Percentiles rank a stretch among this genome's conserved stretches.
phyloP scores from a whole-genome alignment of 768 basidiomycete species.

The Trametes sanguinea region DNA sequence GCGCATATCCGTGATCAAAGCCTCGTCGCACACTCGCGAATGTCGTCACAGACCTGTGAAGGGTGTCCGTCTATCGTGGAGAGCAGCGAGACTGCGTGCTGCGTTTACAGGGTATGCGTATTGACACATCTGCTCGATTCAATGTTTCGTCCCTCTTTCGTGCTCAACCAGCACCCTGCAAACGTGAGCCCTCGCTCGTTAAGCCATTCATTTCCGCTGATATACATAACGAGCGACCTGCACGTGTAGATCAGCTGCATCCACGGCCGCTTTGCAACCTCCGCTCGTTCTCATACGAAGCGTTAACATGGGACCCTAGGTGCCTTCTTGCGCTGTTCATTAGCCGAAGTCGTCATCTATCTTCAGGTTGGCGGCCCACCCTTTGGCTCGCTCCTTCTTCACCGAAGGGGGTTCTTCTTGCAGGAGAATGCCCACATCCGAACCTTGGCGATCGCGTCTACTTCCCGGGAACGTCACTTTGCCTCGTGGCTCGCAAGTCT shows the following conservation, averaged over 20 bases:
- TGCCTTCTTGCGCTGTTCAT: constrained; percentile 5
- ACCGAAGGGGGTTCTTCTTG: constrained; percentile 1
- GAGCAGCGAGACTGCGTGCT: not conserved
- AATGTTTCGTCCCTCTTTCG: not conserved
- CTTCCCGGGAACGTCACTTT: constrained; percentile 6
- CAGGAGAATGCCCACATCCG: constrained; percentile 3
- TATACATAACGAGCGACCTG: constrained; percentile 10
- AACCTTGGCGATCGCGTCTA: not conserved
- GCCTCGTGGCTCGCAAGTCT: constrained; percentile 5
- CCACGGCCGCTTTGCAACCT: constrained; percentile 14
- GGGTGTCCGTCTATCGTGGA: constrained; percentile 1
- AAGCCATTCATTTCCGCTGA: constrained; percentile 16
- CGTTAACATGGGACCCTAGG: constrained; percentile 4
- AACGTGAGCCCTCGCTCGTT: constrained; percentile 9
- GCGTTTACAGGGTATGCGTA: not conserved
- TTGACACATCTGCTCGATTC: not conserved
- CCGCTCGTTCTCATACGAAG: constrained; percentile 17
- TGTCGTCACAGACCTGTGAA: not conserved
- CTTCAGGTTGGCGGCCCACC: not conserved
- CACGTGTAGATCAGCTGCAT: constrained; percentile 15
- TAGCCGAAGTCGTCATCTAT: constrained; percentile 7
- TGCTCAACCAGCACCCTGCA: constrained; percentile 5
- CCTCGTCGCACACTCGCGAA: not conserved
- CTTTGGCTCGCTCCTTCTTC: constrained; percentile 8
- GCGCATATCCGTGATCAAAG: not conserved